Percentiles rank a stretch among this genome's conserved stretches.
phyloP scores from a whole-genome alignment of 768 basidiomycete genomes.

The Hypholoma fasciculare region DNA sequence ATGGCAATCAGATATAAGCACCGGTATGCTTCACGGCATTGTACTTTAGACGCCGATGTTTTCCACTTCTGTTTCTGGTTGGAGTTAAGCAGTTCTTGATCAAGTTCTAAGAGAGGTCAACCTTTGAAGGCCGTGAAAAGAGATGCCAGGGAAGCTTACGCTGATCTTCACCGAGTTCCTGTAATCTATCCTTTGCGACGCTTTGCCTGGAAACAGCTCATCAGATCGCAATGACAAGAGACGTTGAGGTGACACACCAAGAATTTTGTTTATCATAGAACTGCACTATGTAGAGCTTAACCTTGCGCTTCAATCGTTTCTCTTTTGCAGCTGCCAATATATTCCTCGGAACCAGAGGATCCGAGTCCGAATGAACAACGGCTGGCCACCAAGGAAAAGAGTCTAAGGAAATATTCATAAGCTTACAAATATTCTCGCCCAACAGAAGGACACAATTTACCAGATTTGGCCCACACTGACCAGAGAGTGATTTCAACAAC shows the following conservation, averaged over 20 bases:
- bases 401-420: conserved; percentile 36
- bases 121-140: neutral
- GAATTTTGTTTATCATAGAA: conserved; percentile 73
- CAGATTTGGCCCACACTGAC: conserved; percentile 83
- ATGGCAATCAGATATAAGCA: conserved; percentile 29
- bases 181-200: conserved; percentile 55
- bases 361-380: conserved; percentile 66
- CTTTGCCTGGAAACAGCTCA: conserved; percentile 51
- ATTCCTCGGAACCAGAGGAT: conserved; percentile 52
- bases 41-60: conserved; percentile 43
- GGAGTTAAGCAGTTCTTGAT: conserved; percentile 56
- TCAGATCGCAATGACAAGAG: neutral
- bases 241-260: conserved; percentile 43
- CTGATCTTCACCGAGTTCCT: conserved; percentile 65
- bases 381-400: conserved; percentile 91
- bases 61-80: conserved; percentile 65
- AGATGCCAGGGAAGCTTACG: conserved; percentile 36
- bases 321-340: conserved; percentile 29
- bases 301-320: conserved; percentile 35
- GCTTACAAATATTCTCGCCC: neutral
- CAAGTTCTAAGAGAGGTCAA: conserved; percentile 50
- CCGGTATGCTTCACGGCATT: conserved; percentile 66
- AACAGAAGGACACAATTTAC: conserved; percentile 35
- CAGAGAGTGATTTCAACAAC: neutral
- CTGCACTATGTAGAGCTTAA: conserved; percentile 62